Percentiles rank a stretch among this genome's conserved stretches.
Conservation (phyloP, 805 yeast species). For the Isabelozyma rhagii region DNA sequence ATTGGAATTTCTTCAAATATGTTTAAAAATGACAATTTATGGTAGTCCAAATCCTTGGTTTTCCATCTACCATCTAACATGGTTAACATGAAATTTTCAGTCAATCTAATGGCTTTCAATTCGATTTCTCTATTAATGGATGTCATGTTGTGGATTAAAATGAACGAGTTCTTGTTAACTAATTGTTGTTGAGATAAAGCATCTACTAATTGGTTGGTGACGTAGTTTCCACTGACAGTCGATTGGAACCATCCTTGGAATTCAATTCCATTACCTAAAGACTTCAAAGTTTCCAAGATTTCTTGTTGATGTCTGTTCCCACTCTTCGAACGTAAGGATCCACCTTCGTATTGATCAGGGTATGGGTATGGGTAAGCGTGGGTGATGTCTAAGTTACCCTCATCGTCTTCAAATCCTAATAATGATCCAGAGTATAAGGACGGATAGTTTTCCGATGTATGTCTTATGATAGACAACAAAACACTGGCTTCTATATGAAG, state of each 20-base stretch:
- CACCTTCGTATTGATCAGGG: constrained; percentile 61
- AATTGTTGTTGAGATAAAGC: constrained; percentile 64
- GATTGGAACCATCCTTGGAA: constrained; percentile 81
- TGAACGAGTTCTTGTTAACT: constrained; percentile 51
- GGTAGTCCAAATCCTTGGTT: constrained; percentile 57
- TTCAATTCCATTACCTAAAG: constrained; percentile 63
- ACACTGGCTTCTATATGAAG: constrained; percentile 50
- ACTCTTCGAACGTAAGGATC: constrained; percentile 56
- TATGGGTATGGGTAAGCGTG: constrained; percentile 70
- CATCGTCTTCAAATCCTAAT: constrained; percentile 66
- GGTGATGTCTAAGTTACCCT: constrained; percentile 47
- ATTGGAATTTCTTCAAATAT: constrained; percentile 72
- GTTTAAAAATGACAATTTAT: constrained; percentile 60
- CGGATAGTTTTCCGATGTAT: constrained; percentile 63
- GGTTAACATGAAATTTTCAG: constrained; percentile 56
- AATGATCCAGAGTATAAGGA: constrained; percentile 66
- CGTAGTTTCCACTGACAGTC: constrained; percentile 65
- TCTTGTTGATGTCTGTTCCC: constrained; percentile 70
- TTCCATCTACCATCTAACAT: constrained; percentile 60
- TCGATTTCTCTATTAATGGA: constrained; percentile 63
- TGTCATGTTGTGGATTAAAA: constrained; percentile 68
- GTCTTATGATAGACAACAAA: constrained; percentile 60
- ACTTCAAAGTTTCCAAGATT: constrained; percentile 57
- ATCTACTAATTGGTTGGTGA: constrained; percentile 65
- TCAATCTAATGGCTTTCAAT: constrained; percentile 67